These are phyloP conservation scores for Calocybe gangraenosa DNA, from an alignment of 768 basidiomycete genomes.

Conservation along the genomic window DNA sequence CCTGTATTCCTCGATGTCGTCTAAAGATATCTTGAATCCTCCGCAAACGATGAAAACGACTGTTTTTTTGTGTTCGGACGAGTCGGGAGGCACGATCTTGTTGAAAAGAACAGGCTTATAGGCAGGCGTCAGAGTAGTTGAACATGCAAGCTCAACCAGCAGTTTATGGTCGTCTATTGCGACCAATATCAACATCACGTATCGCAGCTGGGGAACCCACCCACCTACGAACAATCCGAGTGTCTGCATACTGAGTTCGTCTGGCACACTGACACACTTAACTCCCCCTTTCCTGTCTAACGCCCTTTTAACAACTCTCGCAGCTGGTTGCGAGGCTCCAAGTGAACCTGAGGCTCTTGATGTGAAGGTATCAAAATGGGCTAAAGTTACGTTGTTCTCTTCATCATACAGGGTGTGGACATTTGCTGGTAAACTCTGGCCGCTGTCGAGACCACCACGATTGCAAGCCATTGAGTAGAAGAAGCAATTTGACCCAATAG, in stretches of 20 bases:
- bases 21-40: constrained; percentile 62
- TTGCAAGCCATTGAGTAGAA: constrained; percentile 68
- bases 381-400: constrained; percentile 46
- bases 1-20: constrained; percentile 48
- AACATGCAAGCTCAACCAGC: constrained; percentile 71
- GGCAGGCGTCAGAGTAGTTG: constrained; percentile 63
- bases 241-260: constrained; percentile 66
- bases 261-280: constrained; percentile 57
- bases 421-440: constrained; percentile 34
- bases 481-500: constrained; percentile 71
- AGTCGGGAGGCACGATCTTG: constrained; percentile 36
- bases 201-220: constrained; percentile 13
- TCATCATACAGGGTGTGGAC: constrained; percentile 36
- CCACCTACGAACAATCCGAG: constrained; percentile 55
- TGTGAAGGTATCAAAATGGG: constrained; percentile 51
- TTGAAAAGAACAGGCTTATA: constrained; percentile 57
- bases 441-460: constrained; percentile 27
- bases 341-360: constrained; percentile 67
- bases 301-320: constrained; percentile 61
- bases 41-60: constrained; percentile 71
- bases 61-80: constrained; percentile 24
- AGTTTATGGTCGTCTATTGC: constrained; percentile 68
- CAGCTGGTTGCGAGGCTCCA: constrained; percentile 63
- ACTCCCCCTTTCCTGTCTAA: constrained; percentile 54
- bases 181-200: neutral